Base-by-base conservation (phyloP, 176 grass and related monocot genomes). In the Chloris gayana region DNA sequence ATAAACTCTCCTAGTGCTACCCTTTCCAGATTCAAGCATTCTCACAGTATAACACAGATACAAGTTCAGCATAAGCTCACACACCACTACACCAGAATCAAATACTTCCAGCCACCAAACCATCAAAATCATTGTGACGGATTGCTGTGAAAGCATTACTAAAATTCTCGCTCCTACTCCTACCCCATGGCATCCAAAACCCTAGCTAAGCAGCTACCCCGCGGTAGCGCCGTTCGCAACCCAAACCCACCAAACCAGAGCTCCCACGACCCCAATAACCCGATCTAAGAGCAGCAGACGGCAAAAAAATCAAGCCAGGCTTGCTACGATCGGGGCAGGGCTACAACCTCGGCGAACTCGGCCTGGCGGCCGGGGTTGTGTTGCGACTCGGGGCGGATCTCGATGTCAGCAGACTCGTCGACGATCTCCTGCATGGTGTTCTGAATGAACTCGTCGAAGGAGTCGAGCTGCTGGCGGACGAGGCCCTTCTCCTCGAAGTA, bases 341-440 rank as follows among this genome's bases (percentile, higher is more conserved):
- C 14, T 24, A 50, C 87, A 72, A 93, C 96, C 92, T 99, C 90
- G 13, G 89, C 89, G 64, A 99, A 99, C 67, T 99, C 96, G 35
- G 96, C 94, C 74, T 99, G 96, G 34, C 90, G 90, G 64, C 96
- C 93, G 12, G 96, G 96, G 84, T 99, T 99, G 80, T 99, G 93
- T 84, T 99, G 96, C 34, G 93, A 93, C 85, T 99, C 96, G 47
- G 96, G 92, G 6, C 93, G 90, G 68, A 99, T 99, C 86, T 99
- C 96, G 63, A 95, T 99, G 67, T 95, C 88, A 4, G 90, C 93
- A 2, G 96, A 95, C 75, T 99, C 93, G 13, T 95, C 90, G 32
- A 99, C 96, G 45, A 99, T 99, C 67, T 99, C 96, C 79, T 99
- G 96, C 96, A 95, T 99, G 54, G 88, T 95, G 72, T 95, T 99